Base-by-base conservation (phyloP, 2,329 filamentous ascomycete genomes). In the Colletotrichum tropicale region DNA sequence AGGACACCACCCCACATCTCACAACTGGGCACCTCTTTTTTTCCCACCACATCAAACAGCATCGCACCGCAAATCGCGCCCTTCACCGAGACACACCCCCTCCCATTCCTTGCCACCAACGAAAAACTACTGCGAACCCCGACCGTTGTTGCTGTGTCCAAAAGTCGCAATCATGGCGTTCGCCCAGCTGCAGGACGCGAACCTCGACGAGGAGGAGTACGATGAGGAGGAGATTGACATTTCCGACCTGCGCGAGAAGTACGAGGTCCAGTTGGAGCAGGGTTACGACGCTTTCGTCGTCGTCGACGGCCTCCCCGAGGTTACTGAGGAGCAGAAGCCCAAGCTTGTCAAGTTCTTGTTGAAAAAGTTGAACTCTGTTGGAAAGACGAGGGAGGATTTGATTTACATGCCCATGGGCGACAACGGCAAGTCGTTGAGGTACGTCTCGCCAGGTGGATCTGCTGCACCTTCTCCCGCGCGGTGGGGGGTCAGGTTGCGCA, bases 281-380 rank as follows among this genome's bases (percentile, higher is more conserved):
- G 97, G 97, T 75, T 94, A 98, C 81, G 97, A 99, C 85, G 94
- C 96, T 78, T 99, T 99, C 83, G 94, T 99, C 79, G 96, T 98
- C 77, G 92, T 98, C 84, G 97, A 99, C 86, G 97, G 97, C 79
- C 92, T 99, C 58, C 97, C 97, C 79, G 89, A 94, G 78, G 96
- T 99, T 78, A 95, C 90, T 75, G 95, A 96, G 85, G 96, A 97
- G 66, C 96, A 94, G 89, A 96, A 96, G 89, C 92, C 94, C 76
- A 98, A 98, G 90, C 92, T 99, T 77, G 90, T 98, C 86, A 98
- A 98, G 87, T 98, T 98, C 87, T 89, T 99, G 87, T 88, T 98
- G 85, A 95, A 96, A 88, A 98, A 98, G 89, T 89, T 99, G 81
- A 96, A 94, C 87, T 89, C 92, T 76, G 95, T 96, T 78, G 97